Percentiles rank a stretch among this genome's conserved stretches.
Evolutionary conservation across 2,329 filamentous ascomycete genomes (phyloP).

Genomic region (Dactylonectria macrodidyma): DNA sequence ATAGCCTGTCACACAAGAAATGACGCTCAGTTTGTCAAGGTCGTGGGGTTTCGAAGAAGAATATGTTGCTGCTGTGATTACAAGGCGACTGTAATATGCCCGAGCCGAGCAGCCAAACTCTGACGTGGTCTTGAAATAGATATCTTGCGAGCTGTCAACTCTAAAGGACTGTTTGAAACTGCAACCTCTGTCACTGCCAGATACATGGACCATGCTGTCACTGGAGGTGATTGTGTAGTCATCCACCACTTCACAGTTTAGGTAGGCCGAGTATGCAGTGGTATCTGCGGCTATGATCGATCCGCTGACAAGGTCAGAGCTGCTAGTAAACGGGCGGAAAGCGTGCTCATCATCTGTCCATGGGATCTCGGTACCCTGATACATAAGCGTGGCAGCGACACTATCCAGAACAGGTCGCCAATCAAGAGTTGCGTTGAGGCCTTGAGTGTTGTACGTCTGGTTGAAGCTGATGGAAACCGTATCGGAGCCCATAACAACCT

Average conservation of each 20-base stretch:
- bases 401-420: slow-evolving; percentile 36
- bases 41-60: slow-evolving; percentile 17
- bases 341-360: slow-evolving; percentile 32
- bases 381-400: slow-evolving; percentile 24
- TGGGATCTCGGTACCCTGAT: slow-evolving; percentile 21
- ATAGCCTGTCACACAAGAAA: slow-evolving; percentile 31
- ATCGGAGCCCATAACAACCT: slow-evolving; percentile 17
- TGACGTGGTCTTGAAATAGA: slow-evolving; percentile 28
- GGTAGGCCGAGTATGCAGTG: slow-evolving; percentile 26
- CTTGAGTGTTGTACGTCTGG: slow-evolving; percentile 8
- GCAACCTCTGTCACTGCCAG: slow-evolving; percentile 27
- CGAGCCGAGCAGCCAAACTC: slow-evolving; percentile 24
- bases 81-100: slow-evolving; percentile 30
- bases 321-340: slow-evolving; percentile 26
- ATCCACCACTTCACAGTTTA: slow-evolving; percentile 22
- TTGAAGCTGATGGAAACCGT: slow-evolving; percentile 22
- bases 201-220: slow-evolving; percentile 2
- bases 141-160: slow-evolving; percentile 11
- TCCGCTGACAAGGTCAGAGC: not conserved
- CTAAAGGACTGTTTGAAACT: slow-evolving; percentile 28
- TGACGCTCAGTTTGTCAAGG: slow-evolving; percentile 26
- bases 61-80: slow-evolving; percentile 28
- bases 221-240: slow-evolving; percentile 20
- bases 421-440: slow-evolving; percentile 25
- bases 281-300: slow-evolving; percentile 17